Base-by-base conservation (phyloP, 345 rosid species). In the Zanthoxylum bungeanum region DNA sequence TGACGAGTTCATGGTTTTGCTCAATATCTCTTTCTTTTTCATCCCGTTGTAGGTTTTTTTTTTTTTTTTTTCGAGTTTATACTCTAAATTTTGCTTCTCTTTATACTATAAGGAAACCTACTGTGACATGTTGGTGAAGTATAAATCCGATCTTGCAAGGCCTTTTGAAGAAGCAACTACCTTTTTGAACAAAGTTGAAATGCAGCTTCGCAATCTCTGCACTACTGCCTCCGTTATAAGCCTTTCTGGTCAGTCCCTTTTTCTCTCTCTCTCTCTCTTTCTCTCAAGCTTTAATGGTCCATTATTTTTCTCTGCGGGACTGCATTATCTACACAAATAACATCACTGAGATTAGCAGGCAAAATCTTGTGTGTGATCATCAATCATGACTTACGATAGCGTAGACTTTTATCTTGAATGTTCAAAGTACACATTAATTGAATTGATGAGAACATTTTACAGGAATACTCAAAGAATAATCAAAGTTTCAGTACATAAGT, bases 1-100 rank as follows among this genome's bases (percentile, higher is more conserved):
- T 70, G 99, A 95, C 76, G 89, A 90, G 79, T 95, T 95, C 85
- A 92, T 95, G 98, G 99, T 95, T 50, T n/a, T 12, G 16, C 49
- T 0, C n/a, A n/a, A n/a, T n/a, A n/a, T n/a, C n/a, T 72, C 24
- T 25, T 12, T 25, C 40, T 68, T 42, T 34, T 17, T 25, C 27
- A 58, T 11, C 12, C 24, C 5, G 30, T 16, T 2, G 27, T 22
- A 24, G 24, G 7, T 1, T 33, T 57, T 2, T 19, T 27, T 25
- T 8, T 6, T 8, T 12, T 56, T 64, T 7, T 14, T 3, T 0
- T 62, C 27, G 36, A 5, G n/a, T 46, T 25, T 7, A 19, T 64
- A n/a, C 16, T 11, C 39, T 51, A 6, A 11, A 19, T 70, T 14
- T 31, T 27, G 5, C 10, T 42, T 19, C 16, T 44, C 16, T 56